Percentiles rank a stretch among this genome's conserved stretches.
Conservation (phyloP, 306 rosid genomes). For the Citrullus mucosospermus region DNA sequence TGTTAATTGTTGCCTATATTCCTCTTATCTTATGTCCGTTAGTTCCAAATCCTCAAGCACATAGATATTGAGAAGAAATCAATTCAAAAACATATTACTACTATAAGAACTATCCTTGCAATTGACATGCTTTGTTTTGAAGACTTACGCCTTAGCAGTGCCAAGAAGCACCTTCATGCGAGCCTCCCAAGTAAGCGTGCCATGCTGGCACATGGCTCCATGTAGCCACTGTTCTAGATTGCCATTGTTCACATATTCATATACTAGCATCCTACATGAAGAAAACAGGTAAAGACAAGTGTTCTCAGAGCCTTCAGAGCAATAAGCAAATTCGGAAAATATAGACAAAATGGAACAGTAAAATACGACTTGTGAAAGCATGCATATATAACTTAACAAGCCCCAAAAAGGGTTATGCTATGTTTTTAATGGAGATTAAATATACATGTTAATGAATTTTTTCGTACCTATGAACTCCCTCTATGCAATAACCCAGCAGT, state of each 20-base stretch:
- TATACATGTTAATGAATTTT: neutral
- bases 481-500: conserved; percentile 76
- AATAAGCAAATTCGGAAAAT: neutral
- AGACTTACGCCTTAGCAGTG: conserved; percentile 92
- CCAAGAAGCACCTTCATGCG: conserved; percentile 77
- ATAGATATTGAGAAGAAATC: neutral
- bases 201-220: conserved; percentile 63
- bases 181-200: conserved; percentile 83
- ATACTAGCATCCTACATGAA: conserved; percentile 68
- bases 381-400: neutral
- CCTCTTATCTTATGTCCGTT: neutral
- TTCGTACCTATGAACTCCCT: conserved; percentile 79
- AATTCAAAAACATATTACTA: neutral
- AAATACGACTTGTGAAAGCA: neutral
- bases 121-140: neutral
- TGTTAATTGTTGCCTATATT: neutral
- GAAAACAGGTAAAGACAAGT: neutral
- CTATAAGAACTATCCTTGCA: neutral
- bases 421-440: neutral
- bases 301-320: neutral
- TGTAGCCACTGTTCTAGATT: conserved; percentile 95
- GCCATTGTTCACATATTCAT: conserved; percentile 91
- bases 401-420: neutral
- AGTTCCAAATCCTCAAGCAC: neutral
- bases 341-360: neutral